These are phyloP conservation scores for Effrenium voratum DNA, from an alignment of 73 alveolate species.

Conservation along the genomic window DNA sequence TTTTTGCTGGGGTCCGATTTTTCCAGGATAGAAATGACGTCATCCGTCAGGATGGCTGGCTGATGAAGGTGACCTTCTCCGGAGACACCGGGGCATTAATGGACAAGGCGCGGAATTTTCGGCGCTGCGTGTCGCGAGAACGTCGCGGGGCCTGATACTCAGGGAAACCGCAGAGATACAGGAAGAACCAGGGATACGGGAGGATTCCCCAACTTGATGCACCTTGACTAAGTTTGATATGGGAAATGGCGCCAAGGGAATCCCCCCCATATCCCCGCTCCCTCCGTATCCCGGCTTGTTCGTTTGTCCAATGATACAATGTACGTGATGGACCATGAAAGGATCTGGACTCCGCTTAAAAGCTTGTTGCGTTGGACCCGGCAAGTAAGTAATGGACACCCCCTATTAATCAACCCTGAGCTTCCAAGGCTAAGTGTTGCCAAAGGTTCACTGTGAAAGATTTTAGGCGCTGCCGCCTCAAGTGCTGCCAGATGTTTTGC, in stretches of 20 bases:
- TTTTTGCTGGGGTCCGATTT: background rate
- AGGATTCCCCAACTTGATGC: background rate
- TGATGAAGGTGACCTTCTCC: conserved; percentile 15
- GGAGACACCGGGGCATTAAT: background rate
- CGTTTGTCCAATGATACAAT: too few relatives aligned
- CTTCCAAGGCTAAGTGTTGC: too few relatives aligned
- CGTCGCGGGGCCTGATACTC: background rate
- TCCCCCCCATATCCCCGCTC: background rate
- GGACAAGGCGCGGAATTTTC: background rate
- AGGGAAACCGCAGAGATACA: background rate
- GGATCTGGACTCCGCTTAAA: too few relatives aligned
- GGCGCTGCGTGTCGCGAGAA: background rate
- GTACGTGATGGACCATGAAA: too few relatives aligned
- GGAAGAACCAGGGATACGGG: background rate
- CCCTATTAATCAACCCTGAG: too few relatives aligned
- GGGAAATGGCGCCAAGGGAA: background rate
- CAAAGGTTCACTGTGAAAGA: too few relatives aligned
- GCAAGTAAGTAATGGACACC: too few relatives aligned
- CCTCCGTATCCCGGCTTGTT: too few relatives aligned
- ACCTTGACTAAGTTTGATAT: background rate
- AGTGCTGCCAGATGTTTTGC: too few relatives aligned
- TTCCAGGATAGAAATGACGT: background rate
- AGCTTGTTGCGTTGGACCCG: too few relatives aligned
- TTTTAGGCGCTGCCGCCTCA: too few relatives aligned
- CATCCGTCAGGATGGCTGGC: background rate